phyloP scores from a whole-genome alignment of 2,329 filamentous ascomycete genomes.

The Teratosphaeria nubilosa region DNA sequence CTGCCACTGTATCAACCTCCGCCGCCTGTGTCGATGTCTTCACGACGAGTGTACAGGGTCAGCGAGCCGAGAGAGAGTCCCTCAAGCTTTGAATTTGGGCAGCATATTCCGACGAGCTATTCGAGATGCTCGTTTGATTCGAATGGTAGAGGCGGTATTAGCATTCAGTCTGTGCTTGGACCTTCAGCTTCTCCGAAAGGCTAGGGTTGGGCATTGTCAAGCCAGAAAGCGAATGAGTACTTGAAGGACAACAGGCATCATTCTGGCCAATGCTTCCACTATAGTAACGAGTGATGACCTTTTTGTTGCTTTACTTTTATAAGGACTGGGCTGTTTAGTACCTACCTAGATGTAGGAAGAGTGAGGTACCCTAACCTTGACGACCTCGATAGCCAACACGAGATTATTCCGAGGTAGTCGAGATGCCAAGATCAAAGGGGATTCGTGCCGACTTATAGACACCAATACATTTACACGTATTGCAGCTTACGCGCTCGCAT shows the following conservation, averaged over 20 bases:
- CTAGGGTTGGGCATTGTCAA: not conserved
- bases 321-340: not conserved
- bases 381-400: not conserved
- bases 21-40: constrained; percentile 10
- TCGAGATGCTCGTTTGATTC: constrained; percentile 16
- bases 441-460: not conserved
- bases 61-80: constrained; percentile 10
- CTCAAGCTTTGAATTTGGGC: constrained; percentile 6
- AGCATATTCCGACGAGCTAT: constrained; percentile 2
- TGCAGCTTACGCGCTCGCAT: not conserved
- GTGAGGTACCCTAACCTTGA: not conserved
- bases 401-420: not conserved
- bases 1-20: constrained; percentile 28
- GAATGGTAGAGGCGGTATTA: constrained; percentile 16
- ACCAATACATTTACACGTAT: not conserved
- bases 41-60: constrained; percentile 8
- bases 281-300: not conserved
- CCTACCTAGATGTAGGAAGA: no score
- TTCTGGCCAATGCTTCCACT: not conserved
- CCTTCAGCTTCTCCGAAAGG: constrained; percentile 4
- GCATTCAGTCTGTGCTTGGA: constrained; percentile 24
- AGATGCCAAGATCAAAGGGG: not conserved
- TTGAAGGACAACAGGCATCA: not conserved
- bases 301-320: not conserved
- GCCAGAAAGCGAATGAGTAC: not conserved